Percentiles rank a stretch among this genome's conserved stretches.
phyloP scores from a whole-genome alignment of 441 rosid species.

The Pelargonium cotyledonis region DNA sequence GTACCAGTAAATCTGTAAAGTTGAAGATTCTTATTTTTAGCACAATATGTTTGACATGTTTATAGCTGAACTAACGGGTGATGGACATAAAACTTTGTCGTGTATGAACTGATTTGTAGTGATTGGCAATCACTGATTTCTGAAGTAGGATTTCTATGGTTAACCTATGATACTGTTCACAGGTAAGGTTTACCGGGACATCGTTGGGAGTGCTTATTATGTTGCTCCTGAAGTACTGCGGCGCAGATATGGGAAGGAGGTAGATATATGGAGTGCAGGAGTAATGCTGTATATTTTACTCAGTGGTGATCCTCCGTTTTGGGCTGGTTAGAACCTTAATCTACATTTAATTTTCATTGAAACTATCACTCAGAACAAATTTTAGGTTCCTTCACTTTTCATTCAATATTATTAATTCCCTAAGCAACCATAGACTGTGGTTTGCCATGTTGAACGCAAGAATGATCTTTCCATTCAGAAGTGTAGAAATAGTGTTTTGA shows the following conservation, averaged over 20 bases:
- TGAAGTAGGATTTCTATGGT: neutral
- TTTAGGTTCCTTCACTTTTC: neutral
- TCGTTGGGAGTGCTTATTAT: slow-evolving; percentile 61
- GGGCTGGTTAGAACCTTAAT: slow-evolving; percentile 41
- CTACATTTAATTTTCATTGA: neutral
- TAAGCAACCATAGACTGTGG: neutral
- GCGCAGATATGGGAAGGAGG: slow-evolving; percentile 52
- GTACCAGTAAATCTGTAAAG: neutral
- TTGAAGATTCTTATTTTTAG: neutral
- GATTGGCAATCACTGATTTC: neutral
- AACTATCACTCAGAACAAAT: neutral
- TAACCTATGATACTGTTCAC: slow-evolving; percentile 13
- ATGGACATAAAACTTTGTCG: neutral
- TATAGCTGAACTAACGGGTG: neutral
- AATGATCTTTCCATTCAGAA: too few species aligned
- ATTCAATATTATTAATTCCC: neutral
- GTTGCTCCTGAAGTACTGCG: slow-evolving; percentile 58
- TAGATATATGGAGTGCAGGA: slow-evolving; percentile 74
- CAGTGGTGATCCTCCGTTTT: slow-evolving; percentile 73
- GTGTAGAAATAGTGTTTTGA: neutral
- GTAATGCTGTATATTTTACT: slow-evolving; percentile 61
- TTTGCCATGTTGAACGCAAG: neutral
- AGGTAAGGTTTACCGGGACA: slow-evolving; percentile 54
- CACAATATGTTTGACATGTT: neutral
- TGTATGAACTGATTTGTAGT: too few species aligned